A percentile compares a stretch with the other conserved stretches of the same genome.
Evolutionary conservation across 2,329 filamentous ascomycete genomes (phyloP).

Genomic region (Harringtonia lauricola): DNA sequence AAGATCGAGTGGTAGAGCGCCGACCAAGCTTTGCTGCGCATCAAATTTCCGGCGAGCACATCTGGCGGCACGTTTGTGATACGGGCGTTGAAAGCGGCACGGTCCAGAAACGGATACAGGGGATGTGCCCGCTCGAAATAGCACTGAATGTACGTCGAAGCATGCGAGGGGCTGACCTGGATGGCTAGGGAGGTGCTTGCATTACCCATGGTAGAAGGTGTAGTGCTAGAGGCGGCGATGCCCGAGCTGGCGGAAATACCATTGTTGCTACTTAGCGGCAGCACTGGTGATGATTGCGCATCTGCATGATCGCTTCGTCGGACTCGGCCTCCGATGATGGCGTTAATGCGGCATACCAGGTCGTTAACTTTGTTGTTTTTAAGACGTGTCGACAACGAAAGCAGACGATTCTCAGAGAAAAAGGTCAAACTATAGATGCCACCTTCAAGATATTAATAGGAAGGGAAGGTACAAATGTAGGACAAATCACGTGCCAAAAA

Average conservation of each 20-base stretch:
- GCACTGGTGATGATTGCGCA: too few species aligned
- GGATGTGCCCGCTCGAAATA: slow-evolving; percentile 29
- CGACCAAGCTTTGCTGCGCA: slow-evolving; percentile 20
- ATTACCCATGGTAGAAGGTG: neutral
- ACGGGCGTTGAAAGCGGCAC: slow-evolving; percentile 21
- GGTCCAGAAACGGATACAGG: slow-evolving; percentile 28
- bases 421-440: slow-evolving; percentile 17
- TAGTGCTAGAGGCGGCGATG: too few species aligned
- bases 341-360: slow-evolving; percentile 17
- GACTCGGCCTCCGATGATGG: slow-evolving; percentile 12
- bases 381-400: slow-evolving; percentile 17
- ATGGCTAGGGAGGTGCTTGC: neutral
- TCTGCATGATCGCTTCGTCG: slow-evolving; percentile 4
- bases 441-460: slow-evolving; percentile 10
- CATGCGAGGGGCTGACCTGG: too few species aligned
- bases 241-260: too few species aligned
- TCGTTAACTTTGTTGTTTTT: slow-evolving; percentile 20
- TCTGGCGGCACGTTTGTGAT: slow-evolving; percentile 16
- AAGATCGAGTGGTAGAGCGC: slow-evolving; percentile 27
- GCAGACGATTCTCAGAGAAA: slow-evolving; percentile 19
- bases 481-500: slow-evolving; percentile 16
- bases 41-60: slow-evolving; percentile 14
- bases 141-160: slow-evolving; percentile 10
- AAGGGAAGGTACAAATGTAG: neutral
- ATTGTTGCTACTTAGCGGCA: too few species aligned